Conservation (phyloP, 352 stramenopile genomes). For the Pythium sp. region DNA sequence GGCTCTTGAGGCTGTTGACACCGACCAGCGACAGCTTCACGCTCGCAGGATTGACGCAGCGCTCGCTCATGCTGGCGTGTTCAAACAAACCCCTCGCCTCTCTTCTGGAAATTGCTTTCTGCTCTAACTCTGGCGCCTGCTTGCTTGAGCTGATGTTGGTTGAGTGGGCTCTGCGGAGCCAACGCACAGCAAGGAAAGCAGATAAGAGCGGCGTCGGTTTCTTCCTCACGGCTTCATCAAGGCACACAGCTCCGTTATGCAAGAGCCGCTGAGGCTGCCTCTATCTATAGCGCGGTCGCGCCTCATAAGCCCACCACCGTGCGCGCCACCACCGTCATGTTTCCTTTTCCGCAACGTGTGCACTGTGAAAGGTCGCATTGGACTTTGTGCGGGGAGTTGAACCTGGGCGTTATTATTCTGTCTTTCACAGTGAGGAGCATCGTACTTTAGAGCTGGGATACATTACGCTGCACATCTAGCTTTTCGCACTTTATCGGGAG, state of each 20-base stretch:
- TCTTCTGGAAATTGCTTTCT: not conserved
- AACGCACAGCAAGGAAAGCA: not conserved
- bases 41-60: not conserved
- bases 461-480: not conserved
- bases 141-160: not conserved
- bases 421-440: not conserved
- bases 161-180: not conserved
- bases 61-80: not conserved
- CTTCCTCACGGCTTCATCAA: not conserved
- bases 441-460: not conserved
- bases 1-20: not conserved
- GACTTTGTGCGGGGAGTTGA: not conserved
- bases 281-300: not conserved
- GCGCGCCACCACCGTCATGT: not conserved
- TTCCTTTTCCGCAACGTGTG: not conserved
- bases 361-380: conserved; percentile 2
- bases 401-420: not conserved
- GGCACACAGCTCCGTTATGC: not conserved
- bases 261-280: not conserved
- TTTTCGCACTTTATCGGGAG: not conserved
- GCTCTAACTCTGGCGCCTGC: not conserved
- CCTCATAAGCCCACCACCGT: not conserved
- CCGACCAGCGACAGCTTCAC: not conserved
- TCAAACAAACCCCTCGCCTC: not conserved
- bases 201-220: not conserved